Evolutionary conservation across 306 rosid species (phyloP).

Genomic region (Acacia crassicarpa): DNA sequence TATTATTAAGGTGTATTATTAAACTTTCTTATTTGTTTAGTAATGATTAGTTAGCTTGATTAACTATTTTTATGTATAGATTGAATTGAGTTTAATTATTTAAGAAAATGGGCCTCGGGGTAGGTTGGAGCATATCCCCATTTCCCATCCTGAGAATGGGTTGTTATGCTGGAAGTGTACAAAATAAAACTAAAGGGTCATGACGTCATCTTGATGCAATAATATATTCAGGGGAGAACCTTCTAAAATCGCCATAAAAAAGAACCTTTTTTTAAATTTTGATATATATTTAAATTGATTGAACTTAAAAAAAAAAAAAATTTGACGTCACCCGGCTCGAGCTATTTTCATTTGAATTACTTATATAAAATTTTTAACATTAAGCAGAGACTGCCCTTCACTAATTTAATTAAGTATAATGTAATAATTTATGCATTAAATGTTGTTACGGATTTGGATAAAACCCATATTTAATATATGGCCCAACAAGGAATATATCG

Average conservation of each 20-base stretch:
- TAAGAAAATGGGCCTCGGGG: neutral
- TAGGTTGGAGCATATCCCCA: conserved; percentile 11
- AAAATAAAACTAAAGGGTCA: neutral
- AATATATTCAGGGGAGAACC: neutral
- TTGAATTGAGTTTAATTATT: neutral
- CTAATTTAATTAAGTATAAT: neutral
- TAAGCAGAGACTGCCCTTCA: neutral
- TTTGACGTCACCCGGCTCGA: too few species aligned
- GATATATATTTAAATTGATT: too few species aligned
- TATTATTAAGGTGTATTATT: neutral
- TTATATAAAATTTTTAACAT: neutral
- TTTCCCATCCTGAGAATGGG: neutral
- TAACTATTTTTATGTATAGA: neutral
- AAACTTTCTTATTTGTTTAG: neutral
- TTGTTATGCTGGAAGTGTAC: neutral
- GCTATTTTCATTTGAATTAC: too few species aligned
- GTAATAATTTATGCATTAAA: neutral
- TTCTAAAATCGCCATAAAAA: too few species aligned
- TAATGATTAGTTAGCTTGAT: neutral
- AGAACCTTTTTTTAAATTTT: neutral
- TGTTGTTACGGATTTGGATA: too few species aligned
- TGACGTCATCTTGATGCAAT: conserved; percentile 33
- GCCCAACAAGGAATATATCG: too few species aligned
- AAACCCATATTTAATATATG: too few species aligned
- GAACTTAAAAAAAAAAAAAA: too few species aligned